Percentiles rank a stretch among this genome's conserved stretches.
phyloP scores from a whole-genome alignment of 2,329 filamentous ascomycete genomes.

The Biscogniauxia sp. region DNA sequence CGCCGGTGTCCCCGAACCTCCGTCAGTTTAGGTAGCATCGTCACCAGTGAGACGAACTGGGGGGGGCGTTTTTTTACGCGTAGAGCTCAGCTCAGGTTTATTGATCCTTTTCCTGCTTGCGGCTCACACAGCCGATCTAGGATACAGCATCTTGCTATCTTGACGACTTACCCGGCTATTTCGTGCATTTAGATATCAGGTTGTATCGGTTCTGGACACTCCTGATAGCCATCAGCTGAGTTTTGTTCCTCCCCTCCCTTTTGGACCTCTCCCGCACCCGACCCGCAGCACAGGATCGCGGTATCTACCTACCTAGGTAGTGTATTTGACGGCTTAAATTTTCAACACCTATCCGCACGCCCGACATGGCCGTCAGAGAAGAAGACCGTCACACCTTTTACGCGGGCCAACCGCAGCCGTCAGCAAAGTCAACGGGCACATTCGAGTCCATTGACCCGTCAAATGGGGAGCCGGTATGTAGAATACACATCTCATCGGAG shows the following conservation, averaged over 20 bases:
- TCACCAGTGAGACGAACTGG: not conserved
- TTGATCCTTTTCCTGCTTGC: not conserved
- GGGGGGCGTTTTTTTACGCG: not conserved
- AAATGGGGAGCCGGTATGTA: conserved; percentile 64
- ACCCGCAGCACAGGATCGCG: not conserved
- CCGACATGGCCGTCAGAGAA: conserved; percentile 23
- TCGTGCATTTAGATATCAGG: not conserved
- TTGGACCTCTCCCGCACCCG: not conserved
- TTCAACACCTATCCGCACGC: not conserved
- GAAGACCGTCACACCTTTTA: conserved; percentile 67
- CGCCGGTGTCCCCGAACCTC: not conserved
- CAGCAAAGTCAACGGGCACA: conserved; percentile 55
- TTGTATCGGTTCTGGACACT: not conserved
- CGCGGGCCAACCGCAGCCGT: conserved; percentile 64
- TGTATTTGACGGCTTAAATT: not conserved
- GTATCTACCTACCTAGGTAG: not conserved
- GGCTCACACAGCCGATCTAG: not conserved
- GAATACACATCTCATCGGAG: conserved; percentile 67
- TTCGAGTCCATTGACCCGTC: conserved; percentile 76
- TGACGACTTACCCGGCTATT: not conserved
- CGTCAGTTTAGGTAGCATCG: too few relatives aligned
- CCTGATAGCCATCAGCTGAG: not conserved
- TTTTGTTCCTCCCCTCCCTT: not conserved
- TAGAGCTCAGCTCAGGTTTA: not conserved
- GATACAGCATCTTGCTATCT: not conserved